Conservation (phyloP, 2,329 filamentous ascomycete species). For the Cladosporium oxysporum region DNA sequence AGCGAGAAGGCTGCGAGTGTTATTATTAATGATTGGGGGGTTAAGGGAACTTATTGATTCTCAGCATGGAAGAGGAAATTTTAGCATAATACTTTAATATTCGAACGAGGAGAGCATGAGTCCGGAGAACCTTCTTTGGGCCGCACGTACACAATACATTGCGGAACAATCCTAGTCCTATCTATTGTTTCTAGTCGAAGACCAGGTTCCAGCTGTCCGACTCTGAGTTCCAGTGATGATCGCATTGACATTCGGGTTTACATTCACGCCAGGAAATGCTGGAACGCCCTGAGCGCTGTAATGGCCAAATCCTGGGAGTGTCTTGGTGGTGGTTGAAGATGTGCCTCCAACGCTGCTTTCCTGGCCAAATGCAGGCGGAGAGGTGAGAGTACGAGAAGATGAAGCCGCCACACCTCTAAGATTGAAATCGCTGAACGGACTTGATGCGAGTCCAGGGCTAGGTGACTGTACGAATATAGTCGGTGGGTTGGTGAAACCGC, state of each 20-base stretch:
- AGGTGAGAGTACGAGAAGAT: background rate
- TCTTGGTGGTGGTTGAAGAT: background rate
- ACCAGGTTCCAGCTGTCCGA: conserved; percentile 1
- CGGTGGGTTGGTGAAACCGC: background rate
- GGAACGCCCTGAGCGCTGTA: conserved; percentile 5
- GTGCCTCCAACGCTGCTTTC: background rate
- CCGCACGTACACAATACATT: background rate
- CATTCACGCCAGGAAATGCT: conserved; percentile 4
- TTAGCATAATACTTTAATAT: background rate
- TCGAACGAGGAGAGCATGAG: background rate
- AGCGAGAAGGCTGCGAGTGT: conserved; percentile 63
- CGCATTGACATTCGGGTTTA: background rate
- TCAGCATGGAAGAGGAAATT: conserved; percentile 15
- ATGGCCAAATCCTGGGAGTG: background rate
- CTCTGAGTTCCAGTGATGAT: background rate
- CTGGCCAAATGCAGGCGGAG: background rate
- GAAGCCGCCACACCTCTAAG: background rate
- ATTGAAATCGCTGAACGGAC: background rate
- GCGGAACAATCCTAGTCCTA: background rate
- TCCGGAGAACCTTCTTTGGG: background rate
- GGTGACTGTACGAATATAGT: background rate
- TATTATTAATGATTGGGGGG: conserved; percentile 42
- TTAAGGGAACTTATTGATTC: background rate
- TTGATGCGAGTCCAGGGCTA: background rate
- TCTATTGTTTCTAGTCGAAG: background rate